Evolutionary conservation across 768 basidiomycete species (phyloP).

Genomic region (Auriscalpium orientale): DNA sequence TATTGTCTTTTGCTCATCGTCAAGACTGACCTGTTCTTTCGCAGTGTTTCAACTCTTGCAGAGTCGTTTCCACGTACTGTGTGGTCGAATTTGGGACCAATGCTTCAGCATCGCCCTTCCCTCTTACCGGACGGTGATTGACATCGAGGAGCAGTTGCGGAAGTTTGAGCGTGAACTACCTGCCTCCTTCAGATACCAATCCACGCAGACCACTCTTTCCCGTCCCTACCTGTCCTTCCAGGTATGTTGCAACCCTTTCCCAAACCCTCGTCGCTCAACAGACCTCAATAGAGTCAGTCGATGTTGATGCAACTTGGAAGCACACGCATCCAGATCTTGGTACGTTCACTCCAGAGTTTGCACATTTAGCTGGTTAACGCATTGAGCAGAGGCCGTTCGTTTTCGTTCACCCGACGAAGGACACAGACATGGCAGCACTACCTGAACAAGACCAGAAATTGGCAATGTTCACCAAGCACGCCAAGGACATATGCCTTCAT

Average conservation of each 20-base stretch:
- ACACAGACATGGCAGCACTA: conserved; percentile 2
- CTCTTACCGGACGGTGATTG: conserved; percentile 15
- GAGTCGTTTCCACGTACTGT: conserved; percentile 3
- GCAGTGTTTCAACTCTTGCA: conserved; percentile 14
- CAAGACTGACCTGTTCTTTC: no score
- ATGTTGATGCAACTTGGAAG: conserved; percentile 7
- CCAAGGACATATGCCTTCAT: conserved; percentile 9
- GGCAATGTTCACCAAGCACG: conserved; percentile 7
- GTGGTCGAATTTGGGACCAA: conserved; percentile 16
- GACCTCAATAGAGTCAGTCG: conserved; percentile 5
- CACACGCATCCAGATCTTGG: conserved; percentile 9
- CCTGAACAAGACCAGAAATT: conserved; percentile 8
- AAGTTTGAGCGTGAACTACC: conserved; percentile 18
- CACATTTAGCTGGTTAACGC: not conserved
- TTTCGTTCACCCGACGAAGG: conserved; percentile 12
- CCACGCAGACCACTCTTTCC: conserved; percentile 9
- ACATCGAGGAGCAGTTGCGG: conserved; percentile 14
- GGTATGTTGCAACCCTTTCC: not conserved
- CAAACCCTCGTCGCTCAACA: no score
- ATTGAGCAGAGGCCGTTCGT: conserved; percentile 11
- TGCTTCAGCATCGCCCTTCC: conserved; percentile 16
- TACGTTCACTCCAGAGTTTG: not conserved
- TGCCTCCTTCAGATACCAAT: conserved; percentile 9
- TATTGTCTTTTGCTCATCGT: not conserved
- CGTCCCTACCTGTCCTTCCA: conserved; percentile 14